A percentile compares a stretch with the other conserved stretches of the same genome.
Evolutionary conservation across 352 stramenopile genomes (phyloP).

Genomic region (Phytophthora palmivora): DNA sequence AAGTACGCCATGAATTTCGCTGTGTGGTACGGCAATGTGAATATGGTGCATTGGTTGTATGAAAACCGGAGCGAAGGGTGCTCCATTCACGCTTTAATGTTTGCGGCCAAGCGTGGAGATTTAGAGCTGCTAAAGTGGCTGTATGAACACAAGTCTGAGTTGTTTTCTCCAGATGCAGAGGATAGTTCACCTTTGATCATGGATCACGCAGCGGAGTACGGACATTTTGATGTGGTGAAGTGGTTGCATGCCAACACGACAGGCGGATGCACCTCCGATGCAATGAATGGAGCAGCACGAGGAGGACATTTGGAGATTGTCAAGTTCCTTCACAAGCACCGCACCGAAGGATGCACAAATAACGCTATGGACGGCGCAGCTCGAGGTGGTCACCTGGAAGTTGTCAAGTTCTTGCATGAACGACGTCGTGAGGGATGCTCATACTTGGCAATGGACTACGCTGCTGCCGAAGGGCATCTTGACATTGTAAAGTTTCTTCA

Average conservation of each 20-base stretch:
- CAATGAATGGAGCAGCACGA: conserved; percentile 36
- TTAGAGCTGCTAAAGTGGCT: conserved; percentile 42
- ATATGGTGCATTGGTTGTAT: conserved; percentile 46
- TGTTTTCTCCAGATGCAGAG: conserved; percentile 18
- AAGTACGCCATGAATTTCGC: conserved; percentile 51
- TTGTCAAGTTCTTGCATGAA: conserved; percentile 45
- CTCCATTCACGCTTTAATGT: conserved; percentile 38
- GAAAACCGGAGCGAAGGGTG: conserved; percentile 40
- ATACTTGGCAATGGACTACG: conserved; percentile 38
- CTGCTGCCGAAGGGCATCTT: conserved; percentile 32
- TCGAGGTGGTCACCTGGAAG: conserved; percentile 28
- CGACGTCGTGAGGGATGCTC: conserved; percentile 33
- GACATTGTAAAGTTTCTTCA: conserved; percentile 37
- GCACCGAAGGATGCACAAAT: conserved; percentile 33
- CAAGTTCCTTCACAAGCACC: conserved; percentile 48
- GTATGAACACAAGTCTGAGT: conserved; percentile 23
- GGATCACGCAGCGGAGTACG: conserved; percentile 40
- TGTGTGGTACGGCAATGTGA: conserved; percentile 38
- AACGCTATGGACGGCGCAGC: conserved; percentile 42
- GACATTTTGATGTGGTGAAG: conserved; percentile 42
- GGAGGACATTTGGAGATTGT: conserved; percentile 43
- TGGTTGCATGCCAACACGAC: conserved; percentile 39
- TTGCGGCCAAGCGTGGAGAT: conserved; percentile 38
- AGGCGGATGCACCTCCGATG: conserved; percentile 33
- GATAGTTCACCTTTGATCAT: conserved; percentile 38